Percentiles rank a stretch among this genome's conserved stretches.
phyloP scores from a whole-genome alignment of 2,329 filamentous ascomycete species.

The Capronia coronata region DNA sequence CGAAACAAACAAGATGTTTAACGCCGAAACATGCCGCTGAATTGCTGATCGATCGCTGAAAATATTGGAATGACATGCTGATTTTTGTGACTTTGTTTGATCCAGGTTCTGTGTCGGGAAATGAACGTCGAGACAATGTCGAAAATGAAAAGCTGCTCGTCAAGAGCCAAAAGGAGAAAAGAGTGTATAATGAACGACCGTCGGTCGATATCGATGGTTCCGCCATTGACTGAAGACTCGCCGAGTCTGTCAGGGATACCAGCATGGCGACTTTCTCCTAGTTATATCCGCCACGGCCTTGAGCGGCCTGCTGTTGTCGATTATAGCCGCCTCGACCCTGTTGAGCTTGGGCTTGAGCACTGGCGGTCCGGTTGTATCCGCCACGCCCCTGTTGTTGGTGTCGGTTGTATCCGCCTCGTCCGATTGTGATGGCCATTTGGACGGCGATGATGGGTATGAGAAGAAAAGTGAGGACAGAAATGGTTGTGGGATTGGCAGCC shows the following conservation, averaged over 20 bases:
- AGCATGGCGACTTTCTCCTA: too few relatives aligned
- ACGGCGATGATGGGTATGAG: slow-evolving; percentile 9
- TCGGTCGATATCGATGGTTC: not conserved
- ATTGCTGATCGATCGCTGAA: slow-evolving; percentile 1
- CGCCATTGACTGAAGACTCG: too few relatives aligned
- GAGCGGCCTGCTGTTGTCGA: slow-evolving; percentile 25
- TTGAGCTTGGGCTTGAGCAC: not conserved
- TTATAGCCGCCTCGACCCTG: slow-evolving; percentile 33
- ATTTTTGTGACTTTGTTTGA: slow-evolving; percentile 14
- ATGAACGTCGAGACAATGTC: slow-evolving; percentile 29
- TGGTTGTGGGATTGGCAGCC: too few relatives aligned
- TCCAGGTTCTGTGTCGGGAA: slow-evolving; percentile 54
- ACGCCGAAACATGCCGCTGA: slow-evolving; percentile 17
- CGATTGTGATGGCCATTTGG: slow-evolving; percentile 27
- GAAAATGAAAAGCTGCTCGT: too few relatives aligned
- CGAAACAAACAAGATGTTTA: too few relatives aligned
- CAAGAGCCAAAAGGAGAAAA: slow-evolving; percentile 12
- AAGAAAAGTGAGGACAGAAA: slow-evolving; percentile 1
- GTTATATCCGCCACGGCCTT: slow-evolving; percentile 33
- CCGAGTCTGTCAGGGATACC: too few relatives aligned
- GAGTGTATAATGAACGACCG: not conserved
- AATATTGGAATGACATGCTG: slow-evolving; percentile 9
- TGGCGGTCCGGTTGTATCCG: slow-evolving; percentile 25
- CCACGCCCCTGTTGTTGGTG: slow-evolving; percentile 30
- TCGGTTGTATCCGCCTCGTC: slow-evolving; percentile 35